Evolutionary conservation across 1,284 basidiomycete species (phyloP), one percentile per base, ranked within the genome.

Genomic region (Cryptococcus sp.): DNA sequence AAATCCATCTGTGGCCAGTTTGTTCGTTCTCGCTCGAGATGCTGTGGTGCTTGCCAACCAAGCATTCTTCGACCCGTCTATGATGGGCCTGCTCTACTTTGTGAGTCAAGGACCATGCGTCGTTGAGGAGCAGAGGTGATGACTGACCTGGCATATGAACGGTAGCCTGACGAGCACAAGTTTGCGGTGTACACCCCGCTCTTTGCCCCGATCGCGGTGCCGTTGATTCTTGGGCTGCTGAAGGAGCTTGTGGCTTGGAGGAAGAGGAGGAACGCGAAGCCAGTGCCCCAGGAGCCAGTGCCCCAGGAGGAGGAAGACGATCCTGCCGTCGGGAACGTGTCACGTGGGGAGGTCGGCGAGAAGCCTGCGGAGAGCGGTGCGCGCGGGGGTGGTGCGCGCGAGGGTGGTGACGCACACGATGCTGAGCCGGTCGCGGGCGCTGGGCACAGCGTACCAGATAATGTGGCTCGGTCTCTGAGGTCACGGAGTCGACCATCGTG

Each of bases 31-130:
- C 62, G 88, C 89, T 1, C 81, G 84, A 7, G 76, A 81, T 58
- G 91, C 93, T 0, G 78, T 87, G 36, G 81, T 79, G 0, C 80
- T 88, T 38, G 85, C 93, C 2, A 94, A 91, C 15, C 82, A 86
- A 42, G 96, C 96, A 0, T 98, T 98, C 80, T 98, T 96, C 79
- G 91, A 93, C 73, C 96, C 94, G 0, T 87, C 86, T 37, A 98
- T 98, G 94, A 80, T 98, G 65, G 93, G 89, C 6, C 77, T 97
- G 68, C 81, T 98, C 23, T 99, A 99, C 76, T 98, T 98, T 77
- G 79, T 80, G 33, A 70, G 79, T 65, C 65, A 66, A 23, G 2
- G 12, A 35, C 20, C n/a, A n/a, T 43, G 5, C 23, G n/a, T 24
- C 4, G n/a, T 13, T 7, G 33, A 13, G 18, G 4, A 11, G 7